Evolutionary conservation across 352 stramenopile species (phyloP), one percentile per base, ranked within the genome.

Genomic region (Pythium sp.): DNA sequence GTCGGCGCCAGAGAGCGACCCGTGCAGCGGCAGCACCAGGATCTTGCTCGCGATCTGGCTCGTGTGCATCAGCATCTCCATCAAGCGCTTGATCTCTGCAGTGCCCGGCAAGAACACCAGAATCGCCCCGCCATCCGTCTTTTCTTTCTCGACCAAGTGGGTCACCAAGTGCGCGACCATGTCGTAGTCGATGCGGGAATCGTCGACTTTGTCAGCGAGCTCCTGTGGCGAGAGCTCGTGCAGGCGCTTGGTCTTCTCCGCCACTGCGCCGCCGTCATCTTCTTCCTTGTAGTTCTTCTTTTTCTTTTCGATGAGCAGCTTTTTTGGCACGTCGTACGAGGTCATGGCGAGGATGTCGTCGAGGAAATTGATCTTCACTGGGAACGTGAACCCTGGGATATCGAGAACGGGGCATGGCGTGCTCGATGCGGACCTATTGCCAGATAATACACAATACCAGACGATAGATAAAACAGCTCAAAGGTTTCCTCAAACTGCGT

Each of bases 121-220:
- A 58, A 97, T 94, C 15, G 88, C 82, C 18, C 89, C 87, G 38
- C 75, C 43, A 14, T 65, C 34, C 3, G 63, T 71, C 18, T 58
- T 61, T 12, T 49, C 58, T 9, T 20, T 61, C 7, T 67, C 64
- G 73, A 86, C 84, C 65, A 98, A 87, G 62, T 96, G 74, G 58
- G 90, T 75, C 20, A 98, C 68, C 18, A 98, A 72, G 36, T 90
- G 76, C n/a, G 86, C 80, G 28, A 96, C 92, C 22, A 98, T 71
- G 55, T 98, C 90, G 74, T 98, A 98, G 75, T 99, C 97, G 34
- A 98, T 97, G 12, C 93, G 76, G 22, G 79, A 86, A 75, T 98
- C 91, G 67, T 98, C 93, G 49, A 97, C 72, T 38, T 88, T 80
- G 41, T 81, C 72, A 22, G 94, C 74, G 41, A 92, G 74, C 64